Base-by-base conservation (phyloP, 2,329 filamentous ascomycete genomes). In the Fusarium duplospermum region DNA sequence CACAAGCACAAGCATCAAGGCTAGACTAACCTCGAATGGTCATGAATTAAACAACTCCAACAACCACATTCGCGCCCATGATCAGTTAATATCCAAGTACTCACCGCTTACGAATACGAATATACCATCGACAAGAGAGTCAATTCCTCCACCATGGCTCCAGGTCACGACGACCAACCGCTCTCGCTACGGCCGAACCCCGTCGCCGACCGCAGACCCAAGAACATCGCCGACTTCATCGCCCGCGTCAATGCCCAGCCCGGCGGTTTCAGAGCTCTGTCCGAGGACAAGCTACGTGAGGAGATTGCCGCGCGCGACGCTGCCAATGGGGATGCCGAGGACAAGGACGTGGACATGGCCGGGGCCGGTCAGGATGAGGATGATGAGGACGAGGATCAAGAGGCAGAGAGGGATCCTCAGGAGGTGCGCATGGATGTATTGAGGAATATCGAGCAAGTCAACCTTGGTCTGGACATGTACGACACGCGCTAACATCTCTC, bases 191-290 rank as follows among this genome's bases (percentile, higher is more conserved):
- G 82, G 64, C 83, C 83, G 16, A 77, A 81, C 57, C 90, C 92
- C 18, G 84, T 87, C 73, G 87, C 84, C 78, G 88, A 86, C 83
- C 89, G 85, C 79, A 87, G 85, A 78, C 87, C 88, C 35, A 89
- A 89, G 79, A 89, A 87, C 56, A 86, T 98, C n/a, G 87, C 89
- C 66, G 89, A 93, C 56, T 92, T 96, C 76, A 94, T 98, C 75
- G 86, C 89, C 67, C 94, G 95, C 75, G 92, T 98, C 78, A 93
- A 95, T 76, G 92, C 97, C 78, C 92, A 93, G 69, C 77, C 83
- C 1, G 94, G 94, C 16, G 93, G 94, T 27, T 97, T 98, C 80
- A 92, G 94, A 68, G 88, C 92, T 76, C 87, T 98, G 73, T 94
- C 91, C 59, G 93, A 97, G 81, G 88, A 91, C 60, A 88, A 90